A percentile compares a stretch with the other conserved stretches of the same genome.
Conservation (phyloP, 2,329 filamentous ascomycete genomes). For the Meredithiella fracta region DNA sequence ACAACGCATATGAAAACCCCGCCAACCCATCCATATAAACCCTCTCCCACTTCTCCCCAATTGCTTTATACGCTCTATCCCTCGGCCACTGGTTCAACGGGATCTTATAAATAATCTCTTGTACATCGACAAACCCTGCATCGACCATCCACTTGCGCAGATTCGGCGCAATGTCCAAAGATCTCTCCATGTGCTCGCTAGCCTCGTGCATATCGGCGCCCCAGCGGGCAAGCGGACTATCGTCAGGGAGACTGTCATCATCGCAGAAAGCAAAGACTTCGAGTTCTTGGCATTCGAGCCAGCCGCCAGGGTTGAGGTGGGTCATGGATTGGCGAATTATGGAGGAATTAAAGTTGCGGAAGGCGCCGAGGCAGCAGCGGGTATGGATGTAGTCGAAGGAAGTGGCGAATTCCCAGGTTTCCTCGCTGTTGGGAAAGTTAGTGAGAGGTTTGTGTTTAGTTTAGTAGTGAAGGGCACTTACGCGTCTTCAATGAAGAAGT, state of each 20-base stretch:
- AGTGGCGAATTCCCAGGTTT: constrained; percentile 36
- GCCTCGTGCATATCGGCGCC: constrained; percentile 26
- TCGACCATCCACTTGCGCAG: constrained; percentile 26
- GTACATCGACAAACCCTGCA: constrained; percentile 39
- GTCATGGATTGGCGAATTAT: constrained; percentile 36
- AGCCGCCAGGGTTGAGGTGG: constrained; percentile 35
- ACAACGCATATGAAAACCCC: constrained; percentile 27
- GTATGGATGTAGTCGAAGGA: constrained; percentile 40
- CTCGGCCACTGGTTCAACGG: constrained; percentile 39
- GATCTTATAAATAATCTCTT: constrained; percentile 35
- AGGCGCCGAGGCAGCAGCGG: constrained; percentile 33
- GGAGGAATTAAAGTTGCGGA: constrained; percentile 30
- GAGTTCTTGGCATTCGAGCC: constrained; percentile 37
- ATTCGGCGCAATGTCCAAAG: constrained; percentile 22
- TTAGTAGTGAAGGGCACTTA: constrained; percentile 17
- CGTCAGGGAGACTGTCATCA: constrained; percentile 27
- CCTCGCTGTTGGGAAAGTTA: constrained; percentile 22
- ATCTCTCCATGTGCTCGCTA: constrained; percentile 23
- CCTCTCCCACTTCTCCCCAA: constrained; percentile 30
- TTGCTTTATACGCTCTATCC: constrained; percentile 26
- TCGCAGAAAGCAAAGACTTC: constrained; percentile 26
- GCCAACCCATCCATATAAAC: constrained; percentile 29
- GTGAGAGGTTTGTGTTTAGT: neutral
- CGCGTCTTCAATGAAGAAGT: constrained; percentile 56
- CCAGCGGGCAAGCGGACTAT: constrained; percentile 26